A percentile compares a stretch with the other conserved stretches of the same genome.
These are phyloP conservation scores for Aspergillus nanangensis DNA, from an alignment of 495 filamentous ascomycete genomes.

Conservation along the genomic window DNA sequence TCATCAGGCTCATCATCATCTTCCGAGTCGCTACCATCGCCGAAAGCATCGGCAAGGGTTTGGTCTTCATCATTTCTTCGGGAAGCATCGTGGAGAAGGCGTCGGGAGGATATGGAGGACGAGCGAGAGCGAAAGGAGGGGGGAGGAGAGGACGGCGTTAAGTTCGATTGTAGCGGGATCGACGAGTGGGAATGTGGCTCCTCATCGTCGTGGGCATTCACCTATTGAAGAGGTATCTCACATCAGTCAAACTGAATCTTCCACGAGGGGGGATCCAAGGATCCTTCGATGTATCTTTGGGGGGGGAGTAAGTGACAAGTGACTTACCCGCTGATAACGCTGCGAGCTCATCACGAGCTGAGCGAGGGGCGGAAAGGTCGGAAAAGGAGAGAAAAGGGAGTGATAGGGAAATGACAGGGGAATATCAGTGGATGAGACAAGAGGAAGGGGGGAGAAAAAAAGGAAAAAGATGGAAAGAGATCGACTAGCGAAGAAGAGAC, in stretches of 20 bases:
- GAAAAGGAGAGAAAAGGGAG: slow-evolving; percentile 11
- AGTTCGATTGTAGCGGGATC: slow-evolving; percentile 33
- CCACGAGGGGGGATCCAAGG: neutral
- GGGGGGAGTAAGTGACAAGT: neutral
- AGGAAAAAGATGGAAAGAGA: slow-evolving; percentile 10
- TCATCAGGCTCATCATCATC: slow-evolving; percentile 74
- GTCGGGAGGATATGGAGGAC: slow-evolving; percentile 62
- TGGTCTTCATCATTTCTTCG: slow-evolving; percentile 58
- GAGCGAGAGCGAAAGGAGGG: slow-evolving; percentile 89
- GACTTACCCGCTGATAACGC: slow-evolving; percentile 79
- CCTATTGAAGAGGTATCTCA: slow-evolving; percentile 30
- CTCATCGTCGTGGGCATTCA: slow-evolving; percentile 49
- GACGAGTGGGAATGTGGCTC: slow-evolving; percentile 41
- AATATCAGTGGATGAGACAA: slow-evolving; percentile 4
- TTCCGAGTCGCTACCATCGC: slow-evolving; percentile 63
- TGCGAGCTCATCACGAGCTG: slow-evolving; percentile 68
- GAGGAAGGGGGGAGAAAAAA: slow-evolving; percentile 3
- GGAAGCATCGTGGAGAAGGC: slow-evolving; percentile 50
- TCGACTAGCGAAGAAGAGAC: slow-evolving; percentile 5
- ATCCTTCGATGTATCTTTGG: neutral
- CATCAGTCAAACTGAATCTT: neutral
- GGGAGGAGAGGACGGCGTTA: slow-evolving; percentile 78
- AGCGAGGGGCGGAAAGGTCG: slow-evolving; percentile 20
- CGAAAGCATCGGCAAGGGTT: slow-evolving; percentile 87
- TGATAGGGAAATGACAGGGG: slow-evolving; percentile 17